Evolutionary conservation across 2,329 filamentous ascomycete species (phyloP), one percentile per base, ranked within the genome.

Genomic region (Neoascochyta sp.): DNA sequence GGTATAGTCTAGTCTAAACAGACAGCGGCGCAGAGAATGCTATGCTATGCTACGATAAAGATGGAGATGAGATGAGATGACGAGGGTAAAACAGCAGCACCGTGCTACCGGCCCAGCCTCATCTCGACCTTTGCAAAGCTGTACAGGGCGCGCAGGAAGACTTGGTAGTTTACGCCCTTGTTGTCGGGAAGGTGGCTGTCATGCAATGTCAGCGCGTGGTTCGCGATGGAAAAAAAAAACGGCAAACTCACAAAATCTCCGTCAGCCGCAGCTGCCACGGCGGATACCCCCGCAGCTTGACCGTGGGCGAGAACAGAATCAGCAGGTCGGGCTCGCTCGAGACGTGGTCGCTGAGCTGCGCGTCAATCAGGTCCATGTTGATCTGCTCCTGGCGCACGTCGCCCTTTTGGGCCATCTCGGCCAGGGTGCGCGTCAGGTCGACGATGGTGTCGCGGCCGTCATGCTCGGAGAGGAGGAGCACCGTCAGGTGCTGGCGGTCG

Each of bases 251-350:
- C 58, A 89, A 95, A 35, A 98, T 95, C 70, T 98, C 92, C 0
- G 89, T 95, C 56, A 98, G 68, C 23, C 92, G 78, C 40, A 96
- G 76, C 65, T 95, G 92, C 92, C 92, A 98, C 1, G 92, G 92
- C 7, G 92, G 92, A 60, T 96, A 98, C 7, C 92, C 88, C 31
- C 87, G 81, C 24, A 98, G 67, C 58, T 88, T 81, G 31, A 96
- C 79, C 27, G 80, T 78, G 4, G 89, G 86, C 1, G 83, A 80
- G 60, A 98, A 98, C 7, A 95, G 68, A 32, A 98, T 76, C 36
- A 98, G 69, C 9, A 98, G 70, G 59, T 96, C 89, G 2, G 92
- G 92, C 64, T 98, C 90, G 7, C 77, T 74, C 74, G 93, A 92
- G 39, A 94, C 80, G 29, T 75, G 75, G 35, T 80, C 77, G 24